Base-by-base conservation (phyloP, 2,329 filamentous ascomycete species). In the Colletotrichum godetiae region DNA sequence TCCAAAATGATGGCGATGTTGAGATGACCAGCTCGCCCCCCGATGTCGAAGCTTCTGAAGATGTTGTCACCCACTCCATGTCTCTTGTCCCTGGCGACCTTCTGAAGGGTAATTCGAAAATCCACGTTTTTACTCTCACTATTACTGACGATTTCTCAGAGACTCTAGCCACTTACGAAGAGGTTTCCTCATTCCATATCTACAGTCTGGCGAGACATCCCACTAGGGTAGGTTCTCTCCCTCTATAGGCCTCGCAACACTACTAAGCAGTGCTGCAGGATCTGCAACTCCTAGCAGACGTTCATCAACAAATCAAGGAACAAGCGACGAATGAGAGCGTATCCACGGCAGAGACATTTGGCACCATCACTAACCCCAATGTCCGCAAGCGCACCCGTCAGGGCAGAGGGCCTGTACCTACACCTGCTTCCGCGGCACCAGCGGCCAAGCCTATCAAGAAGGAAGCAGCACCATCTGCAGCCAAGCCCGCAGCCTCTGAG, bases 181-280 rank as follows among this genome's bases (percentile, higher is more conserved):
- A 90, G n/a, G 90, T 98, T 67, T 88, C 87, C 0, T 93, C 94
- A 0, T 92, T 98, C 73, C 95, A 98, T 78, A 85, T 98, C 56
- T 98, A 98, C 84, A 98, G 95, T 78, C 80, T 98, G 22, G 92
- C 94, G 55, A 88, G 93, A 1, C 88, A 91, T 49, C 88, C 91
- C 1, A 85, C 95, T 19, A 92, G 92, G 81, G 92, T 90, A 82
- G 53, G 80, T 11, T 19, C 3, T 60, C 12, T 11, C 4, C 0
- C 2, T 7, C 12, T 5, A 2, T 53, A 0, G 3, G 3, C 3
- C 4, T n/a, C 19, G 1, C 19, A 19, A 49, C 15, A 35, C 24
- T 11, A 29, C 56, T 73, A 7, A 72, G 42, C 2, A 10, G 5
- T n/a, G 24, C 22, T 10, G 4, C 27, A 85, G 80, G 88, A 96